Evolutionary conservation across 1,139 yeast species (phyloP).

Genomic region (Pichia inconspicua): DNA sequence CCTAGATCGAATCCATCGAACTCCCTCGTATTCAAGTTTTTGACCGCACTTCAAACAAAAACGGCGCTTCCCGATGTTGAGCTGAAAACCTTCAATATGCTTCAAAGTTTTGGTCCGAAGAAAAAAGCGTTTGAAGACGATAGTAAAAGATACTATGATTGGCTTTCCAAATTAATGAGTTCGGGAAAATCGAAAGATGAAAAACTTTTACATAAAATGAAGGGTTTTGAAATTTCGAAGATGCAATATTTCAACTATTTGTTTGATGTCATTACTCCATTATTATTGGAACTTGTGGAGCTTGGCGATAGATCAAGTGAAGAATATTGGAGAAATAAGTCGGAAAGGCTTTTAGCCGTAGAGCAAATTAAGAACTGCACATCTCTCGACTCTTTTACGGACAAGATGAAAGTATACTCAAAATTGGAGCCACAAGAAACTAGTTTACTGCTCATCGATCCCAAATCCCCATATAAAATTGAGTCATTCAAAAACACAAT

Average conservation of each 20-base stretch:
- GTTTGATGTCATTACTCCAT: constrained; percentile 44
- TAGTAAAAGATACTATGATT: constrained; percentile 65
- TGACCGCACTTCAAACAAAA: constrained; percentile 3
- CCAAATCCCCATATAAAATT: constrained; percentile 4
- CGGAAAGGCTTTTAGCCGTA: constrained; percentile 15
- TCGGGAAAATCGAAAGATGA: constrained; percentile 55
- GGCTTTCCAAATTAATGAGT: constrained; percentile 62
- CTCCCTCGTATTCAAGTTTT: background rate
- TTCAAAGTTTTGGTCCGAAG: constrained; percentile 11
- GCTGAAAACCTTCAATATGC: constrained; percentile 2
- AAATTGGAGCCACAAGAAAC: background rate
- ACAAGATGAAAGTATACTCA: constrained; percentile 4
- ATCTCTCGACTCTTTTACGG: constrained; percentile 11
- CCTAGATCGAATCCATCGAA: background rate
- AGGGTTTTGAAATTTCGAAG: constrained; percentile 58
- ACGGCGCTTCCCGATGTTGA: constrained; percentile 8
- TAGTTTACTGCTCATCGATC: constrained; percentile 6
- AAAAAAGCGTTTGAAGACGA: constrained; percentile 56
- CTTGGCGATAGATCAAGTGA: constrained; percentile 1
- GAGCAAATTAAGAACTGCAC: constrained; percentile 16
- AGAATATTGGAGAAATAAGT: constrained; percentile 9
- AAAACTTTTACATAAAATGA: constrained; percentile 52
- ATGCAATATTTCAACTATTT: constrained; percentile 65
- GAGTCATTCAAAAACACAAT: constrained; percentile 5
- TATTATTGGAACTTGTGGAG: constrained; percentile 5